Evolutionary conservation across 208 protist genomes (phyloP), one percentile per base, ranked within the genome.

Genomic region (Leishmania arabica): DNA sequence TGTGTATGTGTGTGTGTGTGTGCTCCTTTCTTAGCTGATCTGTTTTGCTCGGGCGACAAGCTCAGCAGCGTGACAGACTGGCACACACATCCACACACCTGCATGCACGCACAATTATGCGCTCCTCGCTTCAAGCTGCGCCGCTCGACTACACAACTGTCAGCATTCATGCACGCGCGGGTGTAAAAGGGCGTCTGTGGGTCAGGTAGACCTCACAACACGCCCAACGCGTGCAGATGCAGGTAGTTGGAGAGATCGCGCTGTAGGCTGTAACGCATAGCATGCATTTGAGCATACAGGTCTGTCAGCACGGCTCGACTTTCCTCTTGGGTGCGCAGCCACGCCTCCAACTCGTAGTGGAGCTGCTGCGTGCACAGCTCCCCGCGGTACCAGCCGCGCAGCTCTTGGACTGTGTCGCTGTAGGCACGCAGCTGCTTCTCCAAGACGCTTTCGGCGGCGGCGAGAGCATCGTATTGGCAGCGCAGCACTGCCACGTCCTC

Each of bases 181-280:
- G 56, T 40, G 54, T 24, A 19, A 71, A 37, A 71, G 37, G 31
- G 53, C n/a, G 51, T 77, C 17, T 19, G 2, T 58, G 5, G 17
- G 5, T 0, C 17, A 53, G 40, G 21, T 56, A 34, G n/a, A 21
- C 21, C 3, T 88, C 68, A 90, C 21, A 92, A 19, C 3, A 95
- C 89, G 24, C 88, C 84, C 69, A 87, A 71, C 8, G 86, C 85
- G 56, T 87, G 88, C 19, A 95, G 79, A 47, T 92, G 85, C 3
- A 95, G 75, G 65, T 91, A 95, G 56, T 95, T 89, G 40, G 82
- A 83, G 62, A 95, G 80, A 34, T 95, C 89, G 8, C 92, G 71
- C 82, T 93, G 86, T 66, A 95, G 79, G 24, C 73, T 37, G 62
- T 91, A 95, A 9, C 87, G 77, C 13, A 66, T 66, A 42, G 62